Conservation (phyloP, 371 early-diverging fungal genomes). For the Batrachochytrium dendrobatidis region DNA sequence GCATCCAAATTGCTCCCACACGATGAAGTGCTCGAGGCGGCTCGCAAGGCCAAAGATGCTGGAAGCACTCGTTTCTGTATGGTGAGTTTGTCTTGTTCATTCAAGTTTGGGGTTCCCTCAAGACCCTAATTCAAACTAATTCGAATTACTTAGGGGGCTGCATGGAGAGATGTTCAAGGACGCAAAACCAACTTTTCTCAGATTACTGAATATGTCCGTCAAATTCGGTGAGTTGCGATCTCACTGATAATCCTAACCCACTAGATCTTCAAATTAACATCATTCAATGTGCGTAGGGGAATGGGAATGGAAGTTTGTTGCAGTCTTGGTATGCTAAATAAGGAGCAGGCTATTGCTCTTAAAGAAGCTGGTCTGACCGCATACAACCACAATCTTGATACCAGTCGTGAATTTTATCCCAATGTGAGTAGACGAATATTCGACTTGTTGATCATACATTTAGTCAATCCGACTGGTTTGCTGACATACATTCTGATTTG, state of each 20-base stretch:
- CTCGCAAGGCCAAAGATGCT: conserved; percentile 71
- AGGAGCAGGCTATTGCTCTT: conserved; percentile 64
- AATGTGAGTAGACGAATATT: conserved; percentile 35
- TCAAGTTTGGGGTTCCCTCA: neutral
- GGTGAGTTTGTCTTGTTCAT: conserved; percentile 7
- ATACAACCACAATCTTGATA: conserved; percentile 86
- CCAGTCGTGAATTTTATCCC: conserved; percentile 75
- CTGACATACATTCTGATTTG: neutral
- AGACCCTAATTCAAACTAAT: neutral
- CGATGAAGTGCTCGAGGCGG: conserved; percentile 67
- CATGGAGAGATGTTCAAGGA: conserved; percentile 78
- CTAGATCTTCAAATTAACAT: neutral
- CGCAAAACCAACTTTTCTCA: conserved; percentile 79
- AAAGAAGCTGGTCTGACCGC: conserved; percentile 84
- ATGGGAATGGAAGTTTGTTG: conserved; percentile 92
- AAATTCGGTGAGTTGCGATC: conserved; percentile 56
- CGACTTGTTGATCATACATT: neutral
- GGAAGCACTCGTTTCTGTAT: conserved; percentile 60
- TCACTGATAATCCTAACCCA: neutral
- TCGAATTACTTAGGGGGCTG: conserved; percentile 54
- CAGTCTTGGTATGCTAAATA: conserved; percentile 79
- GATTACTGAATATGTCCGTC: conserved; percentile 66
- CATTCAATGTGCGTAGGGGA: conserved; percentile 39
- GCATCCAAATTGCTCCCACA: conserved; percentile 66
- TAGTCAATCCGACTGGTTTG: neutral